Evolutionary conservation across 306 rosid genomes (phyloP), one percentile per base, ranked within the genome.

Genomic region (Quercus variabilis): DNA sequence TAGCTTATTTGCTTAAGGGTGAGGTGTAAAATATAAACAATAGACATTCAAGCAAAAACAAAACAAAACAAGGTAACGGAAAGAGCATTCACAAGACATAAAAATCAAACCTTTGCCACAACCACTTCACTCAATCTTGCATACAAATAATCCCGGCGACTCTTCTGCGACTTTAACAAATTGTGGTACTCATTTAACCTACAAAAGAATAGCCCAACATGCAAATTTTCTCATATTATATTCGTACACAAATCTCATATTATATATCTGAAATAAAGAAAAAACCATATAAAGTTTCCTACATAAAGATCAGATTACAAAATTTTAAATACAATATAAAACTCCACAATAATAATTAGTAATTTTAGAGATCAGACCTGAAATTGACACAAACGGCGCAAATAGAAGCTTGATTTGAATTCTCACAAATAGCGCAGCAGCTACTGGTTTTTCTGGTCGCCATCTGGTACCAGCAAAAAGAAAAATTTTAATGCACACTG

Each of bases 321-420:
- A 8, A 8, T 0, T 8, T 41, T 8, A 2, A 41, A 41, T 8
- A 41, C 12, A 8, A 65, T 13, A 65, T 19, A 65, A 28, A 14
- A 63, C 28, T 28, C 41, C 10, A 31, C n/a, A 21, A 41, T 0
- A 41, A 41, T 8, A 41, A 41, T 41, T 35, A 11, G 13, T 14
- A 19, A 74, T 30, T 65, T 28, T 46, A 4, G 20, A 28, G 64
- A 26, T 30, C 71, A 67, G 82, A 91, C 99, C 94, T 93, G 84
- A 84, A 88, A 80, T 95, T 95, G 38, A 95, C 99, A 83, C 99
- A 95, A 71, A 80, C 70, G 38, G 87, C 13, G 76, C 99, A 95
- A 38, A 93, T 84, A 18, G 92, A 95, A 83, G 97, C 86, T 57
- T 84, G 89, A 86, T 93, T 92, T 21, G 90, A 84, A 81, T 86